These are phyloP conservation scores for Kwoniella bestiolae DNA, from an alignment of 768 basidiomycete species.

Conservation along the genomic window DNA sequence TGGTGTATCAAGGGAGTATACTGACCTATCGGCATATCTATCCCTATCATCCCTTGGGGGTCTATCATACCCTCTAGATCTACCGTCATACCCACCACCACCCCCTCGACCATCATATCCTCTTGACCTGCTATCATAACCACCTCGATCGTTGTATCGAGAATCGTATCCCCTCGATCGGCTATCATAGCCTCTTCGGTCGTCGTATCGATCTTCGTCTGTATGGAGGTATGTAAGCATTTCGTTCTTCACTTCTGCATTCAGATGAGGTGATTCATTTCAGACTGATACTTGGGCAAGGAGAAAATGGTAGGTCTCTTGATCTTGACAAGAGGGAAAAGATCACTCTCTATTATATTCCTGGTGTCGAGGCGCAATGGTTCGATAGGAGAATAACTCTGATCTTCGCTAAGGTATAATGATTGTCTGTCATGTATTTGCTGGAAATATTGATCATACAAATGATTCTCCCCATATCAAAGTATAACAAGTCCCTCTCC, in stretches of 20 bases:
- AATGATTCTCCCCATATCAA: too few species aligned
- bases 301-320: too few species aligned
- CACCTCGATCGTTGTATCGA: constrained; percentile 27
- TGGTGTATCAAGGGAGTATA: too few species aligned
- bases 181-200: constrained; percentile 22
- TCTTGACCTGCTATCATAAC: constrained; percentile 11
- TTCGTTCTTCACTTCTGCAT: background rate
- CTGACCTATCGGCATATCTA: constrained; percentile 29
- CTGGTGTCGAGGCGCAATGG: too few species aligned
- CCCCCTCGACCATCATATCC: constrained; percentile 40
- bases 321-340: background rate
- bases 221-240: constrained; percentile 13
- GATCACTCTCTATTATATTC: too few species aligned
- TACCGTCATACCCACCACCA: constrained; percentile 19
- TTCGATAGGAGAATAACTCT: too few species aligned
- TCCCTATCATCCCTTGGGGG: constrained; percentile 29
- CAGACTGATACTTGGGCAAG: background rate
- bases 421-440: too few species aligned
- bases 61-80: constrained; percentile 31
- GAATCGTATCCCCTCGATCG: constrained; percentile 18
- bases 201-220: constrained; percentile 34
- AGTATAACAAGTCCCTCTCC: too few species aligned
- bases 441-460: too few species aligned
- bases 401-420: too few species aligned
- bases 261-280: background rate